Evolutionary conservation across 1,139 yeast species (phyloP), one percentile per base, ranked within the genome.

Genomic region (Debaryomycetaceae sp.): DNA sequence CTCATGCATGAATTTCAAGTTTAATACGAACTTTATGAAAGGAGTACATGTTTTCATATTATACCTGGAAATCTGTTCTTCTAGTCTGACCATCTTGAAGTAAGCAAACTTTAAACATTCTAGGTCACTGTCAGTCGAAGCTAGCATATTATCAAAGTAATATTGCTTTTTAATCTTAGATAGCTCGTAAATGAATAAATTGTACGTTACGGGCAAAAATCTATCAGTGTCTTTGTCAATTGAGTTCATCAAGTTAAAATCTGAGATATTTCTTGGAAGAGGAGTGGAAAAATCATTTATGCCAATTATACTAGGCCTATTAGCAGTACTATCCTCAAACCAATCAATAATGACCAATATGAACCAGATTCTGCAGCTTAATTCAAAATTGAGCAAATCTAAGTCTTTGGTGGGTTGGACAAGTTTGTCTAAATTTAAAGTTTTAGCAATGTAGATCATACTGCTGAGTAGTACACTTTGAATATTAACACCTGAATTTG

Each of bases 301-400:
- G 5, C 48, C 43, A 9, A 65, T 52, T 17, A 56, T 35, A 0
- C 56, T 47, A 31, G 49, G 47, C 15, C 65, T 41, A 31, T 55
- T 57, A 19, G 51, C 46, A 2, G 35, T 16, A 22, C 26, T 22
- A 33, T 55, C 61, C 37, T 65, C 67, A 31, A 54, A 50, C 71
- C 71, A 66, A 43, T 66, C 71, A 24, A 55, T 44, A 11, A 51
- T 53, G 6, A 63, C 54, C 18, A 64, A 48, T 2, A 55, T 33
- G 70, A 69, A 65, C 65, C 68, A 63, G n/a, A 59, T 48, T 22
- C 63, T 34, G 17, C 63, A 48, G 30, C 60, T 55, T 13, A 60
- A 37, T 34, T 61, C 65, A 22, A 53, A 44, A 22, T 58, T 59
- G 18, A 50, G 37, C 36, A 45, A 39, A 33, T 42, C 38, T 29